These are phyloP conservation scores for Saccharomycopsis hybrid DNA, from an alignment of 1,139 yeast genomes.

Conservation along the genomic window DNA sequence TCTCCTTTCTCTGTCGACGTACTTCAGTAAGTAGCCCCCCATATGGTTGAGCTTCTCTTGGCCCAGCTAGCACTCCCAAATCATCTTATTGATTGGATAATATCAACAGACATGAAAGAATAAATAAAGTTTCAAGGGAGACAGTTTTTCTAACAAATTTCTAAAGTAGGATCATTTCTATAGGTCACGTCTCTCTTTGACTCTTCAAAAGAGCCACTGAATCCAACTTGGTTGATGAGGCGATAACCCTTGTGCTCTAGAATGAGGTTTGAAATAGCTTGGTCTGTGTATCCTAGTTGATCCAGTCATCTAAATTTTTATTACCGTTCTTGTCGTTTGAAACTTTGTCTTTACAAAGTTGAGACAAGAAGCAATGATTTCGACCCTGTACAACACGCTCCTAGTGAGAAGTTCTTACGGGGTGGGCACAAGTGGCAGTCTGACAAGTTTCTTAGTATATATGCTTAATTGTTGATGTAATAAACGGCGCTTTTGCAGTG, in stretches of 20 bases:
- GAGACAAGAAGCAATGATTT: conserved; percentile 98
- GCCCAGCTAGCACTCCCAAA: too few relatives aligned
- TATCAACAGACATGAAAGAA: too few relatives aligned
- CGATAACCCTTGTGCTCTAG: conserved; percentile 94
- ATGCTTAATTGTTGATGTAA: too few relatives aligned
- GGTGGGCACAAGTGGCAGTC: conserved; percentile 99
- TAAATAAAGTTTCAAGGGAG: conserved; percentile 4
- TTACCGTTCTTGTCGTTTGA: conserved; percentile 42
- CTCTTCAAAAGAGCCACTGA: conserved; percentile 99
- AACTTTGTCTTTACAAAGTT: conserved; percentile 22
- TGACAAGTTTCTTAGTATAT: conserved; percentile 96
- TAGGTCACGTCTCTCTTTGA: conserved; percentile 99
- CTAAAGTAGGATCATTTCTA: conserved; percentile 96
- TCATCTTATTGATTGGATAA: too few relatives aligned
- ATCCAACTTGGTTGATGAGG: conserved; percentile 99
- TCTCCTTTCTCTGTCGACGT: conserved; percentile 66
- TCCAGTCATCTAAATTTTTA: conserved; percentile 69
- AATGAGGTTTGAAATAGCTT: conserved; percentile 75
- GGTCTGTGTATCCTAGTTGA: conserved; percentile 76
- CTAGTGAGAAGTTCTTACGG: conserved; percentile 65
- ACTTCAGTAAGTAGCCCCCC: conserved; percentile 48
- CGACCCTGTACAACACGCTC: conserved; percentile 83
- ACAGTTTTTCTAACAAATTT: conserved; percentile 20
- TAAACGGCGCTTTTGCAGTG: too few relatives aligned
- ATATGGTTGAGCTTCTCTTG: conserved; percentile 9